Conservation (phyloP, 441 rosid species). For the Euphorbia corollata region DNA sequence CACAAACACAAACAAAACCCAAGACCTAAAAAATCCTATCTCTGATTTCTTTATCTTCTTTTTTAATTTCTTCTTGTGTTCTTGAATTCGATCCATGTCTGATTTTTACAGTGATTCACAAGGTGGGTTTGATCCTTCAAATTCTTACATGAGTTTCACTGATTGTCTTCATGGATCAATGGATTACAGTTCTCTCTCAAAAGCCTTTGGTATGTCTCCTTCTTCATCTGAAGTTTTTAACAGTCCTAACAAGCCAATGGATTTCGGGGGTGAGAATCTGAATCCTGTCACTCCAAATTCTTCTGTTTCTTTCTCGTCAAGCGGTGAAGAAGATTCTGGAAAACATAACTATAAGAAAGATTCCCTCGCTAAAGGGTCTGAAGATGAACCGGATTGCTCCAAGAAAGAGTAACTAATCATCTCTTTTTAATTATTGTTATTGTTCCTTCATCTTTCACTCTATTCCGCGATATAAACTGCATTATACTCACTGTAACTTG, state of each 20-base stretch:
- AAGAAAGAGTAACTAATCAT: constrained; percentile 17
- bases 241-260: constrained; percentile 20
- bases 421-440: no score
- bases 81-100: constrained; percentile 36
- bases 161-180: constrained; percentile 53
- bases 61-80: constrained; percentile 7
- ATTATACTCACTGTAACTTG: no score
- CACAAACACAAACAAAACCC: not conserved
- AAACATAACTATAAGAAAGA: constrained; percentile 16
- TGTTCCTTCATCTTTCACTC: no score
- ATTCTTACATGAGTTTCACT: constrained; percentile 40
- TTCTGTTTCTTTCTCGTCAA: constrained; percentile 65
- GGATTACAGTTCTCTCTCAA: constrained; percentile 56
- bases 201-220: constrained; percentile 50
- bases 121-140: constrained; percentile 31
- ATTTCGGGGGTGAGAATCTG: constrained; percentile 18
- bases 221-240: constrained; percentile 37
- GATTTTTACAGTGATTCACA: constrained; percentile 32
- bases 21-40: not conserved
- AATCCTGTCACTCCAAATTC: constrained; percentile 41
- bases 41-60: not conserved
- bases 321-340: constrained; percentile 43
- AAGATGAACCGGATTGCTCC: constrained; percentile 24
- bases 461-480: no score
- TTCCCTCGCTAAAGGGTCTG: constrained; percentile 13